Conservation (phyloP, 768 basidiomycete species). For the Boletellus emodensis region DNA sequence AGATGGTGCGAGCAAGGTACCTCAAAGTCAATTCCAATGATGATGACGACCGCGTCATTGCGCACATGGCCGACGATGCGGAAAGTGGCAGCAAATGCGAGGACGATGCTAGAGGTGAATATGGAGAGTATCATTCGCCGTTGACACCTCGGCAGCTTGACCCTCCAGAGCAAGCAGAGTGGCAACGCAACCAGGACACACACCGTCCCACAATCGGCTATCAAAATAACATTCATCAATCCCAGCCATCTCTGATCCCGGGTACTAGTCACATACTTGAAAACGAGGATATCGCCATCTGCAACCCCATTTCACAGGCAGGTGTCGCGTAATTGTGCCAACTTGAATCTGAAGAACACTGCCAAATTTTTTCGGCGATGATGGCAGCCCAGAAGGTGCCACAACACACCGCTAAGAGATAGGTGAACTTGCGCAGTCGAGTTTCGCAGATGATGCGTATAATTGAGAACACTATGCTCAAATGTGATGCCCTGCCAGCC, state of each 20-base stretch:
- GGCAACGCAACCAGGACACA: conserved; percentile 14
- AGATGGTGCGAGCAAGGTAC: not conserved
- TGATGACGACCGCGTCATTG: not conserved
- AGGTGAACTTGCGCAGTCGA: not conserved
- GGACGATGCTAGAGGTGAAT: conserved; percentile 14
- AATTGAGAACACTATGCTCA: conserved; percentile 17
- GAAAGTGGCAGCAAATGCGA: conserved; percentile 11
- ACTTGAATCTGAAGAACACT: not conserved
- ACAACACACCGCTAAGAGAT: not conserved
- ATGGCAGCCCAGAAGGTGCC: not conserved
- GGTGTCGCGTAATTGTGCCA: conserved; percentile 1
- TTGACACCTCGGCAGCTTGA: conserved; percentile 11
- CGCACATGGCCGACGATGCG: conserved; percentile 3
- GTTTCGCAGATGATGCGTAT: conserved; percentile 6
- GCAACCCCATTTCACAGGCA: not conserved
- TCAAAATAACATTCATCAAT: not conserved
- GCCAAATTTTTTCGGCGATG: conserved; percentile 2
- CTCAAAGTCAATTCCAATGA: conserved; percentile 3
- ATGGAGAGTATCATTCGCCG: conserved; percentile 17
- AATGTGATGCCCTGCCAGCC: not conserved
- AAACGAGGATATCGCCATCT: conserved; percentile 3
- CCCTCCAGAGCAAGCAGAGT: conserved; percentile 13
- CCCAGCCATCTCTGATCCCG: not conserved
- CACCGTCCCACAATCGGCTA: conserved; percentile 8
- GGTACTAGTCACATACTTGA: conserved; percentile 1